Base-by-base conservation (phyloP, 1,139 yeast genomes). In the Blastobotrys arbuscula region DNA sequence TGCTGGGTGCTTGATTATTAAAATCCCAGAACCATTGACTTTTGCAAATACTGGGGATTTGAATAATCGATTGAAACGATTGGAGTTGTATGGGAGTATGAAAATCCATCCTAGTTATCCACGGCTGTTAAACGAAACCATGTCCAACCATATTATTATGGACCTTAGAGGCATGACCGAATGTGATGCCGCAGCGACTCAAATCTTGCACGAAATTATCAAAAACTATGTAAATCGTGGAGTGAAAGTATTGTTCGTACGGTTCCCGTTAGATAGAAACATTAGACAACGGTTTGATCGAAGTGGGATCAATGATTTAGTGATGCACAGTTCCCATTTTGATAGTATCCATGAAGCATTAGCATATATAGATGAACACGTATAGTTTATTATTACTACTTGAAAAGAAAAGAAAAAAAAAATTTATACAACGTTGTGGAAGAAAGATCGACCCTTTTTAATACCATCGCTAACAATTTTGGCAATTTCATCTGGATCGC, bases 11-110 rank as follows among this genome's bases (percentile, higher is more conserved):
- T 71, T 92, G 45, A 84, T 90, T 42, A 84, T 90, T 31, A 87
- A 84, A 57, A 81, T 92, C 36, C 95, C 97, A 0, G 97, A 92
- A 61, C 97, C 97, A 1, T 70, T 92, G 50, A 88, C 95, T 1
- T 92, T 92, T 65, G 89, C 96, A 36, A 92, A 92, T 62, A 79
- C 95, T 16, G 86, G 84, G 52, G 97, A 90, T 62, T 71, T 92
- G 56, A 80, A 85, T 52, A 74, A 83, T 43, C 71, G 97, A 26
- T 71, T 92, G 47, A 76, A 80, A 50, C 71, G 97, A 48, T 75
- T 92, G 20, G 97, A 92, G 61, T 70, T 80, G 59, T 89, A 86
- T 60, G 96, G 97, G 0, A 84, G 96, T 0, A 76, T 87, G 26
- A 78, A 74, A 46, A 83, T 84, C 1, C 97, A 90, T 60, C 97